Evolutionary conservation across 2,329 filamentous ascomycete genomes (phyloP).

Genomic region (Botrytis porri): DNA sequence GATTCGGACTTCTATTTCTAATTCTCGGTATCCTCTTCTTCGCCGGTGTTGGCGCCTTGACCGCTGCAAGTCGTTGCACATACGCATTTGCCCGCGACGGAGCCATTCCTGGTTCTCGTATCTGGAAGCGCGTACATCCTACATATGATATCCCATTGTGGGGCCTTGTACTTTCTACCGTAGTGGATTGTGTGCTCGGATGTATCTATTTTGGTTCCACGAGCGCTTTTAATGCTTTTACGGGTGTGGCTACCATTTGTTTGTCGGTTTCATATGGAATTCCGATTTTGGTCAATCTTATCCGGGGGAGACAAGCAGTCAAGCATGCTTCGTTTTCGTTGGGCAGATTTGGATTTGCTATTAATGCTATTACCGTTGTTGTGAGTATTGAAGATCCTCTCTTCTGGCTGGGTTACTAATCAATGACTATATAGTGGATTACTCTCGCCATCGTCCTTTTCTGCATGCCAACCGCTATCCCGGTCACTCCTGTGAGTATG

Average conservation of each 20-base stretch:
- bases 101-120: constrained; percentile 65
- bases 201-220: constrained; percentile 77
- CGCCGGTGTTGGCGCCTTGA: constrained; percentile 71
- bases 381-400: background rate
- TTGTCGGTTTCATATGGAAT: constrained; percentile 72
- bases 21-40: constrained; percentile 76
- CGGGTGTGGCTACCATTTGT: constrained; percentile 76
- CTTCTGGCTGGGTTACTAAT: background rate
- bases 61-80: constrained; percentile 70
- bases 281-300: constrained; percentile 68
- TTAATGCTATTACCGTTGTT: constrained; percentile 64
- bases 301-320: constrained; percentile 65
- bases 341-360: constrained; percentile 63
- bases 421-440: constrained; percentile 53
- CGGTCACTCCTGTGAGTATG: constrained; percentile 56
- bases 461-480: constrained; percentile 67
- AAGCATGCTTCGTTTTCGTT: constrained; percentile 64
- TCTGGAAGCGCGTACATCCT: constrained; percentile 65
- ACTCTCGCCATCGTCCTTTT: constrained; percentile 67
- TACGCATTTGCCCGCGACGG: constrained; percentile 75
- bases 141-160: constrained; percentile 67
- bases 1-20: constrained; percentile 72
- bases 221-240: constrained; percentile 77
- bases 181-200: constrained; percentile 67
- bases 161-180: constrained; percentile 65